Evolutionary conservation across 2,329 filamentous ascomycete species (phyloP).

Genomic region (Trichoderma simmonsii): DNA sequence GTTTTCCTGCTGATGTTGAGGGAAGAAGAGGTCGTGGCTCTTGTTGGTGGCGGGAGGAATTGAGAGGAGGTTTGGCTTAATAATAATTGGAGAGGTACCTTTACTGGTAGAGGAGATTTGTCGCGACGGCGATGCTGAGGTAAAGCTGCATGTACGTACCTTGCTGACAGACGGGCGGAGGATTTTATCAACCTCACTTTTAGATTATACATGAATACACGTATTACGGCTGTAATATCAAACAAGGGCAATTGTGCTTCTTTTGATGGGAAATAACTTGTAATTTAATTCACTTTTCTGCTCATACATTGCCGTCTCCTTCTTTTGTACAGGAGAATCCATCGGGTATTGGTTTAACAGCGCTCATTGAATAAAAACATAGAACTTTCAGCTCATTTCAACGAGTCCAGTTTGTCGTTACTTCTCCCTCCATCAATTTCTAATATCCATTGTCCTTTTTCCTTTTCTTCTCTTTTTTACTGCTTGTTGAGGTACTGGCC

Average conservation of each 20-base stretch:
- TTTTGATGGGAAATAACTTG: not conserved
- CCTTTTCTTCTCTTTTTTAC: not conserved
- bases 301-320: not conserved
- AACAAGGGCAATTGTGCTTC: not conserved
- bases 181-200: not conserved
- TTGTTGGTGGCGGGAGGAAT: not conserved
- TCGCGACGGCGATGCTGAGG: not conserved
- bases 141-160: conserved; percentile 2
- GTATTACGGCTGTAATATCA: not conserved
- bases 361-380: not conserved
- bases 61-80: not conserved
- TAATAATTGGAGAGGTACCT: not conserved
- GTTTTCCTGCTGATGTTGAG: not conserved
- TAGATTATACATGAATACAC: not conserved
- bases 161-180: not conserved
- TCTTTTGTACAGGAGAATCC: not conserved
- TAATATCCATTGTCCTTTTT: not conserved
- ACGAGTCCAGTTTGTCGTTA: not conserved
- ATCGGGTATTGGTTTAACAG: not conserved
- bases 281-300: not conserved
- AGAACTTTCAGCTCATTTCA: not conserved
- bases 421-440: not conserved
- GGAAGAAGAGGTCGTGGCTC: not conserved
- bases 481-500: not conserved
- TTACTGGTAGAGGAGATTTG: not conserved